Evolutionary conservation across 1,284 basidiomycete genomes (phyloP).

Genomic region (Ganoderma meredithae): DNA sequence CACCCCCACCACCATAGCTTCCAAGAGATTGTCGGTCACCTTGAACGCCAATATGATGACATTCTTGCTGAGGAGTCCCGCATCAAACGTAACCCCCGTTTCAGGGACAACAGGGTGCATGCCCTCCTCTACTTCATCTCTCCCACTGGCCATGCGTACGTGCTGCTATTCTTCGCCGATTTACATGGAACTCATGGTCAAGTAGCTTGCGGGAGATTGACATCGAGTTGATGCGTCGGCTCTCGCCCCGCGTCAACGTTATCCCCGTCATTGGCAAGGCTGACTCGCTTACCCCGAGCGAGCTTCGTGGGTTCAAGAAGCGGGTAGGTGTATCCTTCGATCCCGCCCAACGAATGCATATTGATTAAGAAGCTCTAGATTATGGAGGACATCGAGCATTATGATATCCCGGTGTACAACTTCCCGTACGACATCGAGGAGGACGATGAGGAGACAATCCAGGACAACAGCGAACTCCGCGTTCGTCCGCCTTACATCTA

Average conservation of each 20-base stretch:
- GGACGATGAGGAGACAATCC: slow-evolving; percentile 98
- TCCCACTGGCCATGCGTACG: slow-evolving; percentile 85
- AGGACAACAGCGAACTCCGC: slow-evolving; percentile 95
- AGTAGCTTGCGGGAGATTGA: slow-evolving; percentile 95
- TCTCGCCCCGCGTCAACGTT: slow-evolving; percentile 97
- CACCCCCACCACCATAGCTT: slow-evolving; percentile 61
- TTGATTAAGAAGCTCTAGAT: slow-evolving; percentile 61
- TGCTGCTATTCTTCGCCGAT: slow-evolving; percentile 21
- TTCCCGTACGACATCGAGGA: slow-evolving; percentile 99
- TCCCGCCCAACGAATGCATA: slow-evolving; percentile 2
- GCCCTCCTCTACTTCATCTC: slow-evolving; percentile 98
- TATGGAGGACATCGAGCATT: slow-evolving; percentile 99
- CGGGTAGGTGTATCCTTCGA: slow-evolving; percentile 60
- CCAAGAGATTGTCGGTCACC: slow-evolving; percentile 95
- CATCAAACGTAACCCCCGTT: slow-evolving; percentile 99
- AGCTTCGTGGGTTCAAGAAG: slow-evolving; percentile 96
- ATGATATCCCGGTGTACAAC: slow-evolving; percentile 99
- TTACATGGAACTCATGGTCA: not conserved
- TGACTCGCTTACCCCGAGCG: slow-evolving; percentile 91
- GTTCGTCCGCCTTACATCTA: slow-evolving; percentile 46
- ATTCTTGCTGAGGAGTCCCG: slow-evolving; percentile 98
- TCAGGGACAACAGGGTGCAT: slow-evolving; percentile 97
- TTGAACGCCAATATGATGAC: slow-evolving; percentile 99
- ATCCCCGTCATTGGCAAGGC: slow-evolving; percentile 99
- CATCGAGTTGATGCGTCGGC: slow-evolving; percentile 97